Percentiles rank a stretch among this genome's conserved stretches.
These are phyloP conservation scores for Plasmodium relictum DNA, from an alignment of 169 alveolate species.

Conservation along the genomic window DNA sequence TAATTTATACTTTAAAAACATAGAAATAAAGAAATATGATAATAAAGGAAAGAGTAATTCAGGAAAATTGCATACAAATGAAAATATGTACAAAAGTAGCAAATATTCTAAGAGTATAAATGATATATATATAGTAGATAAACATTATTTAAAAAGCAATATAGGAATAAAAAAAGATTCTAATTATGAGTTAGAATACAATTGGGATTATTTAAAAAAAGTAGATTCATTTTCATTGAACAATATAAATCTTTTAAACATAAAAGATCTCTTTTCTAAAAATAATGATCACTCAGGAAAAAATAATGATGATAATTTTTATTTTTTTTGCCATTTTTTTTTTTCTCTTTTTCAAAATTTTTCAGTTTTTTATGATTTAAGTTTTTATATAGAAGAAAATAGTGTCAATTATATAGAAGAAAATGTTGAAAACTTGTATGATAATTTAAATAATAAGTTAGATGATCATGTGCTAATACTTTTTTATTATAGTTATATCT, in stretches of 20 bases:
- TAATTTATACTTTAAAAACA: conserved; percentile 6
- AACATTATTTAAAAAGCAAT: not conserved
- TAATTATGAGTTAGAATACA: not conserved
- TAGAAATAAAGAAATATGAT: not conserved
- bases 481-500: conserved; percentile 17
- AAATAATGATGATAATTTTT: not conserved
- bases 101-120: not conserved
- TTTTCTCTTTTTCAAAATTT: conserved; percentile 14
- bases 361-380: conserved; percentile 32
- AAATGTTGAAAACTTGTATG: conserved; percentile 16
- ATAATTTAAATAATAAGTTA: not conserved
- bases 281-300: not conserved
- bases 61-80: not conserved
- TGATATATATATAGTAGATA: not conserved
- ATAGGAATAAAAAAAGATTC: not conserved
- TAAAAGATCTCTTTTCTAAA: too few relatives aligned
- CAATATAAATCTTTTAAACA: too few relatives aligned
- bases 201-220: conserved; percentile 14
- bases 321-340: conserved; percentile 32
- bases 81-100: not conserved
- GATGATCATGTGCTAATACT: not conserved
- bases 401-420: conserved; percentile 18
- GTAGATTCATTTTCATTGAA: not conserved
- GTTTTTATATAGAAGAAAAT: conserved; percentile 7
- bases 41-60: not conserved